phyloP scores from a whole-genome alignment of 371 early-diverging fungal species.

The Umbelopsis sp. region DNA sequence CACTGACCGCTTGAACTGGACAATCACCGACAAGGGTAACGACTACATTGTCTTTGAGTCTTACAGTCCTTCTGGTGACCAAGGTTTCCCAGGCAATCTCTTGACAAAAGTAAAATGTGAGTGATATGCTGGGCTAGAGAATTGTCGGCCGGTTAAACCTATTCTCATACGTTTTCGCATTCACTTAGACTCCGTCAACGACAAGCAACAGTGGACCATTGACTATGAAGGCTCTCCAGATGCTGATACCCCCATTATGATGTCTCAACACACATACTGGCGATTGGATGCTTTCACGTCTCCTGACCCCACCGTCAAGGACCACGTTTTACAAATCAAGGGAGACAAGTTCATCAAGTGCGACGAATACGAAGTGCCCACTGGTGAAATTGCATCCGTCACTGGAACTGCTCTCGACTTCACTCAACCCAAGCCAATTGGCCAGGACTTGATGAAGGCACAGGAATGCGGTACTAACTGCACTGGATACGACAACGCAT shows the following conservation, averaged over 20 bases:
- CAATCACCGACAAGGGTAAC: constrained; percentile 27
- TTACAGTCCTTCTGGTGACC: constrained; percentile 25
- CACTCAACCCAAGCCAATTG: constrained; percentile 27
- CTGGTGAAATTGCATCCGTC: constrained; percentile 25
- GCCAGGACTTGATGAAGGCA: constrained; percentile 24
- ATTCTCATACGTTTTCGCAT: no score
- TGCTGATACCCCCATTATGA: constrained; percentile 29
- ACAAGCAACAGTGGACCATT: constrained; percentile 28
- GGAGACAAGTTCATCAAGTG: constrained; percentile 27
- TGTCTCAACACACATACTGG: constrained; percentile 30
- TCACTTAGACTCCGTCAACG: constrained; percentile 24
- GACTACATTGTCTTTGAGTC: constrained; percentile 23
- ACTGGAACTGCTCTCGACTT: constrained; percentile 29
- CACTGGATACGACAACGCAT: constrained; percentile 37
- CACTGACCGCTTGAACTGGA: constrained; percentile 29
- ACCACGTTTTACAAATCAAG: constrained; percentile 31
- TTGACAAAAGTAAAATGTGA: constrained; percentile 25
- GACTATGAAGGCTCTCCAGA: constrained; percentile 25
- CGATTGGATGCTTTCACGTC: constrained; percentile 28
- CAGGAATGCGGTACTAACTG: constrained; percentile 28
- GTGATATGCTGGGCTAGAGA: background rate
- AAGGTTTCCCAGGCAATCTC: constrained; percentile 32
- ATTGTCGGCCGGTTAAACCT: no score
- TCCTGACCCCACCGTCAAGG: constrained; percentile 24
- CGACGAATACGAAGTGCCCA: constrained; percentile 24